Evolutionary conservation across 2,329 filamentous ascomycete genomes (phyloP).

Genomic region (Emergomyces africanus): DNA sequence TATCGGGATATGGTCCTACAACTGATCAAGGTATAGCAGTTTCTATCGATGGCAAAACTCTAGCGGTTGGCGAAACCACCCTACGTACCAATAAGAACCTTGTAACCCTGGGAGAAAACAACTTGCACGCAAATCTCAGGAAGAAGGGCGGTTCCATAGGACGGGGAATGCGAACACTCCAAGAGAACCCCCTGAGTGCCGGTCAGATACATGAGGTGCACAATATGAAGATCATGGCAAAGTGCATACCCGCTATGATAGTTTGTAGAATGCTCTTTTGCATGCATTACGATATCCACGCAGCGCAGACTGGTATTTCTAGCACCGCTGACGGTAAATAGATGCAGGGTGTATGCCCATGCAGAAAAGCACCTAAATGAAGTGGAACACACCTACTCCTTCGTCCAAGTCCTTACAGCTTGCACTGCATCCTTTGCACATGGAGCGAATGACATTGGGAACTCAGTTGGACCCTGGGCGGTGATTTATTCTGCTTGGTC

Average conservation of each 20-base stretch:
- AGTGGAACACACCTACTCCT: constrained; percentile 49
- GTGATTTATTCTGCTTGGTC: constrained; percentile 57
- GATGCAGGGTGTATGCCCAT: constrained; percentile 55
- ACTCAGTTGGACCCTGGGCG: constrained; percentile 57
- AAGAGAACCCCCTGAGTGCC: constrained; percentile 57
- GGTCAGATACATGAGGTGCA: constrained; percentile 62
- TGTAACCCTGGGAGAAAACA: constrained; percentile 42
- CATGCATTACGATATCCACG: constrained; percentile 70
- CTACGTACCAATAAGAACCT: constrained; percentile 51
- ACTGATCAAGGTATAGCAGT: constrained; percentile 13
- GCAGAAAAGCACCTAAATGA: constrained; percentile 57
- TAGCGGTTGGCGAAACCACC: constrained; percentile 34
- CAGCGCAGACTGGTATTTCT: constrained; percentile 54
- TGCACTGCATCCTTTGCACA: constrained; percentile 44
- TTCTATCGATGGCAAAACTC: constrained; percentile 25
- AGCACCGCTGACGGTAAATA: constrained; percentile 62
- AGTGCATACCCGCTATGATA: constrained; percentile 57
- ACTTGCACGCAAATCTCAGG: constrained; percentile 51
- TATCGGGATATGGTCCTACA: constrained; percentile 12
- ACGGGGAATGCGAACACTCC: constrained; percentile 70
- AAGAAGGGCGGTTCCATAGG: constrained; percentile 55
- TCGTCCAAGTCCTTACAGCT: constrained; percentile 42
- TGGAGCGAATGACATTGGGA: constrained; percentile 65
- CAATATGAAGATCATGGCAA: constrained; percentile 52
- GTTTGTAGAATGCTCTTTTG: constrained; percentile 56